Evolutionary conservation across 805 yeast genomes (phyloP), one percentile per base, ranked within the genome.

Genomic region (Maudiozyma bulderi): DNA sequence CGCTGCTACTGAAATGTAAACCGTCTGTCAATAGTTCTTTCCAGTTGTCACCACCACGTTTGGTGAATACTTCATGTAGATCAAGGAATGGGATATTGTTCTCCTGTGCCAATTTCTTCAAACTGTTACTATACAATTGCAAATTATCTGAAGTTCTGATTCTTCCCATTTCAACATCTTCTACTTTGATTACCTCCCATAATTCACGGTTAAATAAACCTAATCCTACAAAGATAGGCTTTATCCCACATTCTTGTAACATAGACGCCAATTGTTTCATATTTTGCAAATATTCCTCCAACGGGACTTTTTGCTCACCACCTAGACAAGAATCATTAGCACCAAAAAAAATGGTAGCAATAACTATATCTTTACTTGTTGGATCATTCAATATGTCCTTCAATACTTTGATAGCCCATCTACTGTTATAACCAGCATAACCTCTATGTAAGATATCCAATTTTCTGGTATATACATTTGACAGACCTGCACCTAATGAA

Each of bases 391-490:
- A 64, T 10, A 83, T 67, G 40, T 70, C 65, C n/a, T 77, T 77
- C 5, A 77, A 57, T 5, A 86, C 55, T 44, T 71, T 65, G 8
- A 70, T 58, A 0, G 78, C 88, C 67, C 81, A 81, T 35, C 78
- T 75, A 0, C 89, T 67, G 55, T 75, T 86, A 68, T 86, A 89
- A 0, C 97, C 96, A 1, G 80, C 61, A 58, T 70, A 86, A 0
- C 97, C 97, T 50, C 95, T 70, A 40, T 77, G 81, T 1, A 88
- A 58, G 2, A 90, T 69, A 54, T 86, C 91, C 43, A 86, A 56
- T 58, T 73, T 77, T 42, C 95, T 73, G 1, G 72, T 65, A 60
- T 86, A 85, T n/a, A 56, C 55, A 47, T 71, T 57, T 38, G 68
- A 72, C 29, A 84, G 58, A 0, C 76, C 80, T 0, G 84, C 72